Evolutionary conservation across 2,329 filamentous ascomycete genomes (phyloP), one percentile per base, ranked within the genome.

Genomic region (Colletotrichum sp.): DNA sequence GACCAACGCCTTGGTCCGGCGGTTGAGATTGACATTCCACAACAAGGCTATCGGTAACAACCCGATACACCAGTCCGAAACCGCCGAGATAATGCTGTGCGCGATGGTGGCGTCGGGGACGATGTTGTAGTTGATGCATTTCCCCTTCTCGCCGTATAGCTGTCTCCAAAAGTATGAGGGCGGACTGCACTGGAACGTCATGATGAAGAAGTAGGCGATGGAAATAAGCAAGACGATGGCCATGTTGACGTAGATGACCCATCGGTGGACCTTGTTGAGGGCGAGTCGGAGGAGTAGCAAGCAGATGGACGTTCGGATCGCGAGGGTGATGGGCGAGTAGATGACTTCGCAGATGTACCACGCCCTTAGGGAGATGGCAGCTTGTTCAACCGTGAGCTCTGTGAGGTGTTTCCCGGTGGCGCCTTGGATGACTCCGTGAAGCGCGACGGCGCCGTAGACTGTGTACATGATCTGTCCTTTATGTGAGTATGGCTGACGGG

Each of bases 21-120:
- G 80, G 57, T 86, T 87, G 82, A 91, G 88, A 73, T 88, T 85
- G 43, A 90, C 83, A 24, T 86, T 82, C 87, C 88, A 90, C 0
- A 91, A 82, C 52, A 91, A 85, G 15, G 86, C 85, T 8, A 90
- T 84, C 1, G 90, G 90, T 6, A 91, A 79, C 5, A 89, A 79
- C 3, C 87, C 89, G 15, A 90, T 84, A 2, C 85, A 84, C 82
- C 88, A 87, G 76, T 92, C 89, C 59, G 83, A 86, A 7, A 86
- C 73, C 8, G 86, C 87, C 30, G 84, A 85, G 34, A 90, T 80
- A 24, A 83, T 84, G 55, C 87, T 87, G 80, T 90, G 88, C 0
- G 86, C 81, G 36, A 88, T 86, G 1, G 87, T 88, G 2, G 87
- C 80, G 52, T 80, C 80, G 24, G 86, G 85, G 21, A 89, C 84